Conservation (phyloP, 1,284 basidiomycete species). For the Baeospora myosura region DNA sequence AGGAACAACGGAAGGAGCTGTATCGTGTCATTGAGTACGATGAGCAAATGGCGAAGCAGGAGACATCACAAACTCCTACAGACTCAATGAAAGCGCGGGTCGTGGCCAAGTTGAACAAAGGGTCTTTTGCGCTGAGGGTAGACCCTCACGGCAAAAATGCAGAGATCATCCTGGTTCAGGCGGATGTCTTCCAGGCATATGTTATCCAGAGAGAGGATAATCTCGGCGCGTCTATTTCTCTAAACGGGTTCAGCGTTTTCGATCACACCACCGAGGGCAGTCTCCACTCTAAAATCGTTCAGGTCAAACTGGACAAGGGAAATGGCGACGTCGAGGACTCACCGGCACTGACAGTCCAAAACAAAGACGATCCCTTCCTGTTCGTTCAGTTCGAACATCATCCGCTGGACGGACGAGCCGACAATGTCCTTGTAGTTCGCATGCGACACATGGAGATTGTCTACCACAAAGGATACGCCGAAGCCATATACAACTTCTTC, state of each 20-base stretch:
- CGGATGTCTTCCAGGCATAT: slow-evolving; percentile 84
- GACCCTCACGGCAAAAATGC: slow-evolving; percentile 56
- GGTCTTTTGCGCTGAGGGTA: slow-evolving; percentile 75
- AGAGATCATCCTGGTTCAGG: slow-evolving; percentile 86
- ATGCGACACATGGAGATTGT: slow-evolving; percentile 98
- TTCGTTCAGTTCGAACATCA: slow-evolving; percentile 89
- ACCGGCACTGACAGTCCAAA: slow-evolving; percentile 18
- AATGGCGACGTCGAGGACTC: slow-evolving; percentile 7
- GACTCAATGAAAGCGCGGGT: slow-evolving; percentile 82
- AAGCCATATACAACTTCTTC: slow-evolving; percentile 90
- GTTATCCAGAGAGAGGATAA: slow-evolving; percentile 85
- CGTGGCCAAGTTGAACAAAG: slow-evolving; percentile 75
- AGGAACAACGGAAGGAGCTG: slow-evolving; percentile 88
- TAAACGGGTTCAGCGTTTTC: slow-evolving; percentile 86
- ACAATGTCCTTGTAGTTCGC: slow-evolving; percentile 83
- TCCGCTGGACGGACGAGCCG: slow-evolving; percentile 89
- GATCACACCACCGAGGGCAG: slow-evolving; percentile 85
- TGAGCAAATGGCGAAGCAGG: slow-evolving; percentile 69
- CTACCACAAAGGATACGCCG: slow-evolving; percentile 92
- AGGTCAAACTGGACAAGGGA: slow-evolving; percentile 56
- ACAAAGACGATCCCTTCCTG: slow-evolving; percentile 74
- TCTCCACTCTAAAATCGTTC: slow-evolving; percentile 88
- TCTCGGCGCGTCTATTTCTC: slow-evolving; percentile 71
- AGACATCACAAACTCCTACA: slow-evolving; percentile 63
- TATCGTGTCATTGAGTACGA: slow-evolving; percentile 95